phyloP scores from a whole-genome alignment of 768 basidiomycete species.

The Mycena latifolia region DNA sequence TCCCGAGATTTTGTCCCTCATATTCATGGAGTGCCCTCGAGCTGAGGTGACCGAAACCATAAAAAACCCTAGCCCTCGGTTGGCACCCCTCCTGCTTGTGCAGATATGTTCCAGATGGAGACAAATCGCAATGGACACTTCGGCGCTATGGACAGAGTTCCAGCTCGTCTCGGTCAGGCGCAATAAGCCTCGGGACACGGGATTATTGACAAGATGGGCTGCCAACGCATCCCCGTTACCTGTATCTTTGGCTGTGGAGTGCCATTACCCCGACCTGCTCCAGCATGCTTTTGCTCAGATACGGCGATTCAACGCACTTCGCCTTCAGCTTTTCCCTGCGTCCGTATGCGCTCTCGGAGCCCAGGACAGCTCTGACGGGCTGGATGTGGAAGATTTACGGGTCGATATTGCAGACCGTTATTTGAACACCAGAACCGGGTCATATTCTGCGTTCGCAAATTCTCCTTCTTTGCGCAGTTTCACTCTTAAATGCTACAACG shows the following conservation, averaged over 20 bases:
- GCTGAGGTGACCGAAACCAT: not conserved
- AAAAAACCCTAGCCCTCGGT: not conserved
- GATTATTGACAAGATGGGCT: not conserved
- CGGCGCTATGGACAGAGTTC: not conserved
- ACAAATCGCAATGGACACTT: not conserved
- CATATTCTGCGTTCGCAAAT: not conserved
- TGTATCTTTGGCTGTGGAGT: not conserved
- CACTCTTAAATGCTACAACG: not conserved
- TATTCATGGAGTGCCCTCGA: not conserved
- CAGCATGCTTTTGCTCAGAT: not conserved
- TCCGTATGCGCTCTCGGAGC: no score
- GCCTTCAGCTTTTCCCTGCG: no score
- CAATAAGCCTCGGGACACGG: not conserved
- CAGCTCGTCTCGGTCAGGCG: not conserved
- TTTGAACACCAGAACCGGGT: not conserved
- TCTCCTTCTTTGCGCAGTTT: not conserved
- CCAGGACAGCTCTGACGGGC: no score
- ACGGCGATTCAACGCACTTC: no score
- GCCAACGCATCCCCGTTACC: not conserved
- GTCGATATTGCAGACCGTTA: not conserved
- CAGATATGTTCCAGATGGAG: constrained; percentile 2
- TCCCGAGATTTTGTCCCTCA: not conserved
- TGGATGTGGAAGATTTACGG: no score
- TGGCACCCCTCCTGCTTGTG: not conserved
- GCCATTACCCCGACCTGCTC: not conserved